Base-by-base conservation (phyloP, 306 rosid species). In the Mucuna pruriens region DNA sequence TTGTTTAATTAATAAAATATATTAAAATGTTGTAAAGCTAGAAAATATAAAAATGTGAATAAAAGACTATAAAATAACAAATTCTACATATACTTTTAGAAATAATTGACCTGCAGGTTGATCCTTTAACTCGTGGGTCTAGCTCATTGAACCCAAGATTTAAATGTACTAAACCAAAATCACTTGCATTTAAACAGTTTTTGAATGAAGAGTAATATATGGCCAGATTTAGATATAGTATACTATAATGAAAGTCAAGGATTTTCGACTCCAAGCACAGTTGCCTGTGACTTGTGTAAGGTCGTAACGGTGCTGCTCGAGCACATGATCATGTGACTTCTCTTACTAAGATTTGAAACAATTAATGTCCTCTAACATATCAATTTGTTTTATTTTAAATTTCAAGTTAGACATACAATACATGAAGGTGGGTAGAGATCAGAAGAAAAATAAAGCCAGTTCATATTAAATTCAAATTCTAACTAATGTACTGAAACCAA, bases 281-380 rank as follows among this genome's bases (percentile, higher is more conserved):
- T 54, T 77, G 31, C 16, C 39, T 63, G 22, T 38, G 75, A 74
- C 76, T 81, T 31, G 58, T 70, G 34, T 46, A 12, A 12, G 57
- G 9, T 60, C 42, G 7, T 40, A n/a, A 66, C 34, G 51, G 57
- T 74, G 57, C 52, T 44, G 40, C 71, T 75, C 73, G 15, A 74
- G 58, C 87, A 79, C 76, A 71, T 74, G 81, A 36, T 55, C 84
- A 79, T 73, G 80, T 66, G 67, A 39, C 46, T 62, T 63, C 63
- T 72, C 78, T 16, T 10, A 19, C 36, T 23, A 15, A 38, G 29
- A 76, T 44, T n/a, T 67, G 65, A 55, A 55, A 44, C 17, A 42
- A 67, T 68, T 25, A 33, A 57, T 45, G 25, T 20, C 38, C 65
- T 39, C 44, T 31, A 55, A 6, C 76, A 74, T 60, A 11, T 68